Evolutionary conservation across 1,139 yeast species (phyloP).

Genomic region (Taphrina betulina): DNA sequence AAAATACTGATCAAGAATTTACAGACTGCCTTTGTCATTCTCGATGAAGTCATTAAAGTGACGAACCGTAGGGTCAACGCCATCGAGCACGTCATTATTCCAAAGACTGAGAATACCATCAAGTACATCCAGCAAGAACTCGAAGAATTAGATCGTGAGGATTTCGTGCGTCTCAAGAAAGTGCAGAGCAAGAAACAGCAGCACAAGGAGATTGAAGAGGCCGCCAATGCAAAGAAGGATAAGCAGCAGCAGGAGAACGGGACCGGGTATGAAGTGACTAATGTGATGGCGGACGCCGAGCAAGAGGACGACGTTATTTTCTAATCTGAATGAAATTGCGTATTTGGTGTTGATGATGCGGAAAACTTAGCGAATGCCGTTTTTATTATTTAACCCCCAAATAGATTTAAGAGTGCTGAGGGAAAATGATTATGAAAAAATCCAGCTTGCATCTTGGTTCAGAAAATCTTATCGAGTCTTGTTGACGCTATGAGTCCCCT

Average conservation of each 20-base stretch:
- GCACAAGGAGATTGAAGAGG: slow-evolving; percentile 65
- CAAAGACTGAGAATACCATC: slow-evolving; percentile 95
- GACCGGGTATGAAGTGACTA: slow-evolving; percentile 18
- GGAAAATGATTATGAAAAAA: too few species aligned
- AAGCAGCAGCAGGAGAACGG: background rate
- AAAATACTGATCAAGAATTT: background rate
- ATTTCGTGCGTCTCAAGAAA: slow-evolving; percentile 91
- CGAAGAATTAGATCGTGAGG: slow-evolving; percentile 97
- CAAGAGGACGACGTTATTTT: slow-evolving; percentile 37
- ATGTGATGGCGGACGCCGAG: slow-evolving; percentile 32
- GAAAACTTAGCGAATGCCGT: too few species aligned
- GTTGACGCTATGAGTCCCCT: too few species aligned
- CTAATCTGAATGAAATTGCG: too few species aligned
- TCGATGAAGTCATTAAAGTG: slow-evolving; percentile 96
- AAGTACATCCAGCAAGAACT: slow-evolving; percentile 89
- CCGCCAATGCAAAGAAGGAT: slow-evolving; percentile 44
- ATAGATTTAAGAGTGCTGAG: too few species aligned
- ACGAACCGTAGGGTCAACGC: slow-evolving; percentile 98
- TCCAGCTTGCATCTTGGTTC: too few species aligned
- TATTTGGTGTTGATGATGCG: too few species aligned
- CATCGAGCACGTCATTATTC: slow-evolving; percentile 95
- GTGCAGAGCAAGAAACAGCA: slow-evolving; percentile 95
- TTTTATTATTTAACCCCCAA: too few species aligned
- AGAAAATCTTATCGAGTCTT: too few species aligned
- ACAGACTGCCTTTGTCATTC: slow-evolving; percentile 85